These are phyloP conservation scores for Voacanga thouarsii DNA, from an alignment of 257 asterid genomes.

Conservation along the genomic window DNA sequence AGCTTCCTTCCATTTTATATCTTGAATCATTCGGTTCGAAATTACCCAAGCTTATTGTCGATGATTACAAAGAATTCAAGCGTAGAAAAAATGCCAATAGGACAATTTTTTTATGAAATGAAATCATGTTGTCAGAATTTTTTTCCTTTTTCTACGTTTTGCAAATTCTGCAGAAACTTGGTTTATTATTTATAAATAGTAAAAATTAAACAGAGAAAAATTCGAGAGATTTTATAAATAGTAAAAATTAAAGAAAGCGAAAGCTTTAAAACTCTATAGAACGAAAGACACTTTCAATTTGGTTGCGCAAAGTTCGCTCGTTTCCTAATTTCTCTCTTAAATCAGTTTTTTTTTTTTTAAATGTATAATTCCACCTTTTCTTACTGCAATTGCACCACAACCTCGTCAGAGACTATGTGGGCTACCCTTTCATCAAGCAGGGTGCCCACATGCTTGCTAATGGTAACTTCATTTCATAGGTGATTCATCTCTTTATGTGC, in stretches of 20 bases:
- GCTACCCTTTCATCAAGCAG: neutral
- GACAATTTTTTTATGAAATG: constrained; percentile 29
- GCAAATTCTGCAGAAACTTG: neutral
- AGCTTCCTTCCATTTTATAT: too few species aligned
- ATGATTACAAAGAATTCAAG: too few species aligned
- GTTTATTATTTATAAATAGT: too few species aligned
- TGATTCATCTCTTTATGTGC: neutral
- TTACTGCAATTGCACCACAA: constrained; percentile 14
- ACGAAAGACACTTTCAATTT: constrained; percentile 10
- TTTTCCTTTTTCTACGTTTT: too few species aligned
- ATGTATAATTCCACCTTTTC: neutral
- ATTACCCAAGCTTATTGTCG: too few species aligned
- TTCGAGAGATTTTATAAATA: too few species aligned
- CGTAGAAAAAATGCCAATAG: too few species aligned
- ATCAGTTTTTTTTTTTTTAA: too few species aligned
- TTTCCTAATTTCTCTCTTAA: constrained; percentile 2
- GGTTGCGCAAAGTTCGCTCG: constrained; percentile 43
- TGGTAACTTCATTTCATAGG: neutral
- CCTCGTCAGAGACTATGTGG: neutral
- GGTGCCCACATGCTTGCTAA: neutral
- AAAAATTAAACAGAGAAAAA: too few species aligned
- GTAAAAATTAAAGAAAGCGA: neutral
- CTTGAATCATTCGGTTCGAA: too few species aligned
- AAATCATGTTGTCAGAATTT: neutral
- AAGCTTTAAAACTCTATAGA: neutral